Base-by-base conservation (phyloP, 345 rosid genomes). In the Salix udensis region DNA sequence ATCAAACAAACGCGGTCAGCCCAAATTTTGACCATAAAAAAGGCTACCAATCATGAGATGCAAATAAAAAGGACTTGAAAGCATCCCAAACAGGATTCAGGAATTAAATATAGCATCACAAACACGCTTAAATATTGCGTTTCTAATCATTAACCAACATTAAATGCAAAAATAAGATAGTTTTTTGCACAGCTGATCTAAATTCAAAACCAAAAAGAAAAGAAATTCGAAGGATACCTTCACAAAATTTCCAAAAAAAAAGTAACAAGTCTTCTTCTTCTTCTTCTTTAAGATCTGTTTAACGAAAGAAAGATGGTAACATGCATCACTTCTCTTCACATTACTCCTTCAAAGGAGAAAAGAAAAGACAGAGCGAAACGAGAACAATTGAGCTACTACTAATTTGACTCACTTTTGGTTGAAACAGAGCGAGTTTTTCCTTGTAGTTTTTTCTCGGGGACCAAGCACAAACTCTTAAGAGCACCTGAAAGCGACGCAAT, bases 401-500 rank as follows among this genome's bases (percentile, higher is more conserved):
- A n/a, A 58, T 3, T 58, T 58, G 23, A 58, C 64, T 23, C 28
- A 39, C 52, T 37, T 18, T 40, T 26, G 50, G 50, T 4, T 71
- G 9, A 42, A 39, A 16, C 14, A 40, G 16, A 37, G 42, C 19
- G 39, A 44, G 19, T 66, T 8, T 66, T 18, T 30, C 13, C 39
- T 18, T 9, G 1, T 18, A 2, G 16, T 18, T 6, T 73, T 75
- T 81, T 82, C 85, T 75, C 74, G 73, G 65, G 76, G 79, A 82
- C 18, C 76, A 79, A 82, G 77, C 81, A 79, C 80, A 70, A 74
- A 74, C 15, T n/a, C 40, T 73, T 67, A 74, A 6, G 48, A 39
- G 50, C 66, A 85, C 88, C 88, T 75, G 83, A 75, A 52, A 65
- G 73, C 26, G 75, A 80, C 77, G 67, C 76, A 4, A 65, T 72